phyloP scores from a whole-genome alignment of 176 grass and related monocot species.

The Eleusine indica region DNA sequence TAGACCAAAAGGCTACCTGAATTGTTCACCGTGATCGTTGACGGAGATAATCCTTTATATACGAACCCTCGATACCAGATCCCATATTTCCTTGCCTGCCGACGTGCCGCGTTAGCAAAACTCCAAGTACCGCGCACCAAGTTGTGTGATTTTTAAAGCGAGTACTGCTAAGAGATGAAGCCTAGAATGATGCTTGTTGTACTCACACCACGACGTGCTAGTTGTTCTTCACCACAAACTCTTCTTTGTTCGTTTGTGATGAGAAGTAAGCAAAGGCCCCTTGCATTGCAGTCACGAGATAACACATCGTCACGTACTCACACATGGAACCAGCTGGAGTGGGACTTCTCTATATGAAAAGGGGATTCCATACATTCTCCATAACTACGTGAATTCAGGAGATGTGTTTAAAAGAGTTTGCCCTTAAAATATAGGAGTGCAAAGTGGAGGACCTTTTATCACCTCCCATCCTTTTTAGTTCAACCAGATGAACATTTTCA shows the following conservation, averaged over 20 bases:
- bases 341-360: neutral
- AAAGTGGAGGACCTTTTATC: no score
- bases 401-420: neutral
- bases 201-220: neutral
- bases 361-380: neutral
- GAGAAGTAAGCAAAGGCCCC: neutral
- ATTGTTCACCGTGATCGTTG: neutral
- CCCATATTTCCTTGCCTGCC: slow-evolving; percentile 1
- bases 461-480: no score
- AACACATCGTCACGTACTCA: slow-evolving; percentile 13
- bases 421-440: no score
- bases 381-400: neutral
- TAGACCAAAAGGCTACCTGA: neutral
- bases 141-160: neutral
- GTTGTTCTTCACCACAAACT: neutral
- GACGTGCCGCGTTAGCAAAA: neutral
- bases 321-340: slow-evolving; percentile 28
- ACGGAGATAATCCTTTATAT: neutral
- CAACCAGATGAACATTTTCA: no score
- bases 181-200: neutral
- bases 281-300: neutral
- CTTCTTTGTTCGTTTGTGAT: neutral
- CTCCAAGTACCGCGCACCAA: neutral
- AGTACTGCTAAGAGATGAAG: neutral
- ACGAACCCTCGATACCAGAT: neutral